Evolutionary conservation across 2,329 filamentous ascomycete genomes (phyloP), one percentile per base, ranked within the genome.

Genomic region (Magnaporthiopsis rhizophila): DNA sequence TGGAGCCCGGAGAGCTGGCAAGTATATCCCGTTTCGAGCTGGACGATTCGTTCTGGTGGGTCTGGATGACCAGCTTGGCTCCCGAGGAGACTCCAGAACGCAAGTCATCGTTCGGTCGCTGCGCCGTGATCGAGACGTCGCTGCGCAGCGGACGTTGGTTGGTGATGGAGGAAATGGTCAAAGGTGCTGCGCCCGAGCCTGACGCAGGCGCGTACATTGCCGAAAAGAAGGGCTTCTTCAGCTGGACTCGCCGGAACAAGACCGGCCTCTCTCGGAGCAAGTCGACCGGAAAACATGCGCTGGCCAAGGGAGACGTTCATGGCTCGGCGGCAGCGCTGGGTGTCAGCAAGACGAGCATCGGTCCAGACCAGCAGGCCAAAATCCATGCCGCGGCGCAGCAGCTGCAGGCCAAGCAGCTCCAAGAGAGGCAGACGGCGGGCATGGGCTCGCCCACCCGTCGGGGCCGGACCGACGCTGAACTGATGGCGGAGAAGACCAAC

Each of bases 31-130:
- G 84, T 53, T 85, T 98, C 65, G 89, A 95, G 67, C 81, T 99
- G 6, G 95, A 99, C 70, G 94, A 98, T 74, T 89, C 92, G 1
- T 99, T 99, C 75, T 99, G 95, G 95, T 98, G 95, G 94, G 95
- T 98, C 4, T 99, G 95, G 95, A 98, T 99, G 83, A 96, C 87
- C 70, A 98, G 94, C 81, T 79, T 99, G 71, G 92, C 94, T 1
- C 90, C 88, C 0, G 95, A 99, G 72, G 95, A 99, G 77, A 90
- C 93, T 0, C 77, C 87, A 0, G 84, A 89, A 60, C 87, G 95
- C 66, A 99, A 99, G 74, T 89, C 93, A 7, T 92, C 93, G 0
- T 99, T 99, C 74, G 95, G 95, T 53, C 86, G 95, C 67, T 99
- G 95, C 72, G 92, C 95, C 26, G 83, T 99, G 56, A 85, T 98